Evolutionary conservation across 495 filamentous ascomycete genomes (phyloP), one percentile per base, ranked within the genome.

Genomic region (Annulohypoxylon stygium): DNA sequence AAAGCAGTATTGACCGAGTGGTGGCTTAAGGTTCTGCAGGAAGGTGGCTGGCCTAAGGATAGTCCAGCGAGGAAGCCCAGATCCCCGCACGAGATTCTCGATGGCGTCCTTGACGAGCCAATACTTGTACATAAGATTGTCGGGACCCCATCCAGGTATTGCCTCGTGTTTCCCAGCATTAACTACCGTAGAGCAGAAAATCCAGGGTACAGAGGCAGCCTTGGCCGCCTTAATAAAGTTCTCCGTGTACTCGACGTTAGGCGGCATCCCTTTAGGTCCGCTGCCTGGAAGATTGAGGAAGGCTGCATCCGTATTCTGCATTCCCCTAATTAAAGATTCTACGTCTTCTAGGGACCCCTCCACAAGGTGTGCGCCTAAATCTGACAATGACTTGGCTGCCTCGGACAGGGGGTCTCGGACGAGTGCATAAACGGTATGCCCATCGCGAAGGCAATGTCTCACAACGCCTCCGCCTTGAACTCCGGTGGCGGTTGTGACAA

Each of bases 21-120:
- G 53, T 4, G 53, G 53, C n/a, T 18, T 36, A n/a, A 57, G n/a
- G 7, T 57, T 57, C n/a, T 57, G 53, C 30, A 57, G 2, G 30
- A 37, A 37, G 3, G 2, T 9, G 16, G 53, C 30, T 16, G 16
- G 53, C 53, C 20, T 36, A 4, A 57, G 3, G n/a, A 57, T 57
- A 57, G 53, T 57, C 53, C 53, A 57, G 14, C 18, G 53, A 1
- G 16, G 53, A 18, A 57, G 8, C 2, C 53, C 33, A n/a, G 53
- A 34, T 4, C 33, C 33, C 53, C 53, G 53, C 53, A 57, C 53
- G n/a, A 57, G 26, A 34, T 57, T 57, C 53, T 57, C 53, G 16
- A 57, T 57, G 33, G 14, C 53, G n/a, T 57, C 5, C 20, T 57
- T 57, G 30, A 9, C 53, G 53, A 57, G 14, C 53, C 30, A 57